phyloP scores from a whole-genome alignment of 371 early-diverging fungal species.

The Mortierella sp. region DNA sequence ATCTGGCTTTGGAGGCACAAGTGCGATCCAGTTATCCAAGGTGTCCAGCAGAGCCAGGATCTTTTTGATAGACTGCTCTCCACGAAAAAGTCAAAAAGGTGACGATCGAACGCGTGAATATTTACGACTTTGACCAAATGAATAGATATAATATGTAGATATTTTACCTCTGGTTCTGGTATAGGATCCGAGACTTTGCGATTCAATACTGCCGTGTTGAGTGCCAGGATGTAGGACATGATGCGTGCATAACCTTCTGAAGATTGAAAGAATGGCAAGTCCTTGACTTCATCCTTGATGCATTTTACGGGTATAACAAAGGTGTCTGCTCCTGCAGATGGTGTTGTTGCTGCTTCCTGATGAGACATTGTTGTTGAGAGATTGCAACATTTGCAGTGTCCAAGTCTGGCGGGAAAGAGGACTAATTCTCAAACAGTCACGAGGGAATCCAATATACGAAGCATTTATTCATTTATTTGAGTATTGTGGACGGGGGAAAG shows the following conservation, averaged over 20 bases:
- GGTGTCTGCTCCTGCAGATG: neutral
- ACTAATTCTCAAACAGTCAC: neutral
- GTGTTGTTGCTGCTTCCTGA: neutral
- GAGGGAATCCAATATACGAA: too few relatives aligned
- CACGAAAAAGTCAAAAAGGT: neutral
- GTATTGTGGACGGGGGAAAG: neutral
- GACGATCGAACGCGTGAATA: neutral
- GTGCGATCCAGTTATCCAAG: conserved; percentile 79
- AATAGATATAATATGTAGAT: neutral
- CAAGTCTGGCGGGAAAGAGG: neutral
- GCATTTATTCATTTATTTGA: neutral
- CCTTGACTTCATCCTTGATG: conserved; percentile 52
- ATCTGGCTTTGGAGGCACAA: conserved; percentile 79
- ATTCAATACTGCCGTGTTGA: conserved; percentile 77
- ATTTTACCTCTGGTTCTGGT: conserved; percentile 64
- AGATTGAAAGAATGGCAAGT: conserved; percentile 50
- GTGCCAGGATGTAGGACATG: conserved; percentile 77
- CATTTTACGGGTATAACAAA: conserved; percentile 43
- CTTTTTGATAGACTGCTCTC: conserved; percentile 61
- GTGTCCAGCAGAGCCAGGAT: conserved; percentile 73
- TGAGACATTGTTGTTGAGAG: conserved; percentile 1
- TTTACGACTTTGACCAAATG: neutral
- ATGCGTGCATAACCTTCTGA: conserved; percentile 79
- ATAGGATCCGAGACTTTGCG: conserved; percentile 70
- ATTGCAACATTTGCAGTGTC: too few relatives aligned